These are phyloP conservation scores for Cordyceps farinosa DNA, from an alignment of 2,329 filamentous ascomycete genomes.

Conservation along the genomic window DNA sequence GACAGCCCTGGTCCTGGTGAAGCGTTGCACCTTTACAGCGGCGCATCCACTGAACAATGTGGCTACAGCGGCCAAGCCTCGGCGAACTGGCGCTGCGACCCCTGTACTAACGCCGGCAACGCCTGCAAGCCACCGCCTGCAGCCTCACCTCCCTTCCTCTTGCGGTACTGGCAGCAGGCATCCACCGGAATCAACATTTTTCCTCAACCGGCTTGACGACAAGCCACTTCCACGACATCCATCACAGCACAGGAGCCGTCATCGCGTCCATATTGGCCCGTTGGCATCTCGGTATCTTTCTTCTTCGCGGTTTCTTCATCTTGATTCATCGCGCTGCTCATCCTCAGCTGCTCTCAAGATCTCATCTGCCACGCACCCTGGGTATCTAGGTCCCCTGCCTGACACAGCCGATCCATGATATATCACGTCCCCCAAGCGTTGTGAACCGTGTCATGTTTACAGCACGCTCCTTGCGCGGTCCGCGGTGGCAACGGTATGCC, in stretches of 20 bases:
- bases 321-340: neutral
- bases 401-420: neutral
- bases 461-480: neutral
- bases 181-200: constrained; percentile 9
- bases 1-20: no score
- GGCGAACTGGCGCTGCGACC: neutral
- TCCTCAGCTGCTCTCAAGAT: neutral
- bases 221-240: neutral
- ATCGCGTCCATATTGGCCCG: neutral
- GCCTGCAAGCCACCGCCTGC: neutral
- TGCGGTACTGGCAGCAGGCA: neutral
- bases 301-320: neutral
- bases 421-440: neutral
- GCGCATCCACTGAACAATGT: neutral
- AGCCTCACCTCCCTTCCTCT: neutral
- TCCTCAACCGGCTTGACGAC: constrained; percentile 2
- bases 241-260: neutral
- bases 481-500: neutral
- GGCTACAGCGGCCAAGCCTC: neutral
- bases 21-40: neutral
- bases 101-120: neutral
- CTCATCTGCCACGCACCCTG: neutral
- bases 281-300: no score
- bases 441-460: constrained; percentile 3
- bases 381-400: neutral